Base-by-base conservation (phyloP, 2,329 filamentous ascomycete species). In the Calonectria honghensis region DNA sequence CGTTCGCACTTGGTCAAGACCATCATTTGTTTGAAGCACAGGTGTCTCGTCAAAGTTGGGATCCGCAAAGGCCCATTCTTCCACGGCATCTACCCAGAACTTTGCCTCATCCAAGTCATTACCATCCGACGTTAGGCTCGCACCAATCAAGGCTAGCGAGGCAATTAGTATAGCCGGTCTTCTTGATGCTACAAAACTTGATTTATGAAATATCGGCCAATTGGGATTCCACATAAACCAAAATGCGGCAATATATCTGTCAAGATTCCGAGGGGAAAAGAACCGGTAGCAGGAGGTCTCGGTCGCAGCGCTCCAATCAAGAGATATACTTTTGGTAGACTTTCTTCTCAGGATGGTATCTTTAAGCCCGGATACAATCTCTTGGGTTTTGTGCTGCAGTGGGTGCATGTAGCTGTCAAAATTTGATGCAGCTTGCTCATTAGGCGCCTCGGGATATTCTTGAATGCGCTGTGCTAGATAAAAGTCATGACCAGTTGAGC, bases 171-270 rank as follows among this genome's bases (percentile, higher is more conserved):
- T 27, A 5, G 73, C 57, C 1, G 73, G 13, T 45, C 35, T 74
- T 29, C 51, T 41, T 2, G 32, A 14, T 1, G 59, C 3, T 20
- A 54, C 6, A 20, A 77, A 77, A 0, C 70, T 76, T 0, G 75
- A 50, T 18, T 51, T 63, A 10, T 77, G 76, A 31, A 77, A 68
- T 18, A 77, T 57, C 0, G 75, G 76, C 75, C 76, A 77, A 64
- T 77, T 77, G 0, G 73, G 75, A 9, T 74, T 59, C 76, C 76
- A 77, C 5, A 74, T 66, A 2, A 70, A 48, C 37, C 71, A 77
- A 31, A 77, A 77, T 2, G 54, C 11, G 3, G 11, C 20, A 2
- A 77, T n/a, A 6, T 72, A 77, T 2, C 27, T 32, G 2, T 76
- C 75, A 7, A 77, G 37, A 16, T 77, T 77, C 4, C 14, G 18